Evolutionary conservation across 192 early-diverging fungal genomes (phyloP).

Genomic region (Coemansia sp.): DNA sequence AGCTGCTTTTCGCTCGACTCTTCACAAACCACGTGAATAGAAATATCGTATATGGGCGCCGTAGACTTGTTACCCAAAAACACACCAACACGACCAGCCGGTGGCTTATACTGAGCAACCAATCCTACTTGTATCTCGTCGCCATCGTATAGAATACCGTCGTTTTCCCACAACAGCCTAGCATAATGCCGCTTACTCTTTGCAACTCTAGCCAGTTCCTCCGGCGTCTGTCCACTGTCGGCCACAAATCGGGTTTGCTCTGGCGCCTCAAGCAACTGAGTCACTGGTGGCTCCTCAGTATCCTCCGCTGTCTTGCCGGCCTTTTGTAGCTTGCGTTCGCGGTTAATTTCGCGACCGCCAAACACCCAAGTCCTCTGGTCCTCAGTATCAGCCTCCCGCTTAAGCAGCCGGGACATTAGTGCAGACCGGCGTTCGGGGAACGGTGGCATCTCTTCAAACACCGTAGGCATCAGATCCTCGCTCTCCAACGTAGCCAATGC

Average conservation of each 20-base stretch:
- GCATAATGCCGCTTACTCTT: conserved; percentile 56
- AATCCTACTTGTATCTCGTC: conserved; percentile 84
- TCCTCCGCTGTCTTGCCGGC: not conserved
- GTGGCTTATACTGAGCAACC: conserved; percentile 90
- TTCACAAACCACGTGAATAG: conserved; percentile 57
- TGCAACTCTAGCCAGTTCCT: conserved; percentile 17
- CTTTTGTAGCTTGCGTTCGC: conserved; percentile 47
- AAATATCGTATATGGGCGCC: conserved; percentile 63
- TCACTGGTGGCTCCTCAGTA: not conserved
- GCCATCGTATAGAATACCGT: conserved; percentile 94
- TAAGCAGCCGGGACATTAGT: conserved; percentile 76
- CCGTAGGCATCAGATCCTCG: conserved; percentile 84
- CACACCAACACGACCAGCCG: conserved; percentile 84
- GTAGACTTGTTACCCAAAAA: conserved; percentile 90
- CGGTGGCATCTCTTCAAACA: conserved; percentile 98
- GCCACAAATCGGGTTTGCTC: not conserved
- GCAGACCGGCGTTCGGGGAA: conserved; percentile 94
- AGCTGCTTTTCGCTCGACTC: conserved; percentile 43
- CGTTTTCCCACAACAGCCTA: conserved; percentile 64
- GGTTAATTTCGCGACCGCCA: conserved; percentile 82
- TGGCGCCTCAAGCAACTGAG: not conserved
- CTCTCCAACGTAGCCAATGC: conserved; percentile 78
- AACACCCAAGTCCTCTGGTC: conserved; percentile 95
- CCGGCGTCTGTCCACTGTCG: conserved; percentile 9
- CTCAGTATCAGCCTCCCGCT: conserved; percentile 87